Percentiles rank a stretch among this genome's conserved stretches.
These are phyloP conservation scores for Pseudonitzschia pungens DNA, from an alignment of 108 stramenopile genomes.

Conservation along the genomic window DNA sequence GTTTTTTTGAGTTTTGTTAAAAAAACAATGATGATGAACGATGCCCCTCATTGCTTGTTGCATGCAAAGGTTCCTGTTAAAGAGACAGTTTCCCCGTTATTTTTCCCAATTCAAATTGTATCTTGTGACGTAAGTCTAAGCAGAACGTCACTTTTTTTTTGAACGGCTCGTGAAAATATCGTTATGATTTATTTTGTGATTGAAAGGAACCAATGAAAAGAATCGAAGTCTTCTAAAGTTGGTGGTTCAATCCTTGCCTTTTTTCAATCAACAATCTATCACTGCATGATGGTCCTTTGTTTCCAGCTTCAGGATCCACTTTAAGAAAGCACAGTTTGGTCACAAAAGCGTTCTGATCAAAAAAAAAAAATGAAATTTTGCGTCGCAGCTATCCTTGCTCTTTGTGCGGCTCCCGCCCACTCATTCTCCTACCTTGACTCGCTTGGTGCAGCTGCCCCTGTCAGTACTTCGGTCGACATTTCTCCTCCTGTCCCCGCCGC, in stretches of 20 bases:
- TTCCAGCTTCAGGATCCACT: neutral
- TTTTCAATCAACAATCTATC: neutral
- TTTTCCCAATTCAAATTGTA: neutral
- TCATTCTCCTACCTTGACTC: conserved; percentile 33
- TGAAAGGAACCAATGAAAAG: conserved; percentile 7
- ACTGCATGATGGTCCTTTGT: neutral
- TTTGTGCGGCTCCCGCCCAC: conserved; percentile 17
- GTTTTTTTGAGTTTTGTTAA: too few species aligned
- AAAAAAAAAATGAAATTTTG: conserved; percentile 27
- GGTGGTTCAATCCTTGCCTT: neutral
- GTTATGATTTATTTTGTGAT: neutral
- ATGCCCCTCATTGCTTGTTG: too few species aligned
- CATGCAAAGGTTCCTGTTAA: too few species aligned
- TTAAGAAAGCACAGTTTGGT: neutral
- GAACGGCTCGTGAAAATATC: neutral
- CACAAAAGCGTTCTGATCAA: neutral
- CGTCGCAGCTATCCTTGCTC: conserved; percentile 27
- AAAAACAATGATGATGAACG: too few species aligned
- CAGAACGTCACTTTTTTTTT: neutral
- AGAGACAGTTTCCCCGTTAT: too few species aligned
- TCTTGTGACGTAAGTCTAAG: neutral
- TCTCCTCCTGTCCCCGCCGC: conserved; percentile 19
- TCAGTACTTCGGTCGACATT: conserved; percentile 16
- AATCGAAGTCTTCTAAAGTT: neutral
- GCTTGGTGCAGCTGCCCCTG: conserved; percentile 4